A percentile compares a stretch with the other conserved stretches of the same genome.
Conservation (phyloP, 1,139 yeast genomes). For the Candida sojae region DNA sequence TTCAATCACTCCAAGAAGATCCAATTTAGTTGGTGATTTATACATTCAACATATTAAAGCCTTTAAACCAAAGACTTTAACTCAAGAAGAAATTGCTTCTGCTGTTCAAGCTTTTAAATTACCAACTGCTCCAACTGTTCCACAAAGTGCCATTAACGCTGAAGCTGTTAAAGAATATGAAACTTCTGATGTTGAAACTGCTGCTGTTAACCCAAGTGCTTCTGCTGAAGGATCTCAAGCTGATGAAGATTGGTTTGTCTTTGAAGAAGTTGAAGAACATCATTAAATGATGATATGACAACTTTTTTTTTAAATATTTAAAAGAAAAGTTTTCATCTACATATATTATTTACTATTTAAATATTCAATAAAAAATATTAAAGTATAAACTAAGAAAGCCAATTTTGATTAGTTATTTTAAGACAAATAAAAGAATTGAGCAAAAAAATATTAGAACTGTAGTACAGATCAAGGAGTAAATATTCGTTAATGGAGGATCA, state of each 20-base stretch:
- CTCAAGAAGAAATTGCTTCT: constrained; percentile 74
- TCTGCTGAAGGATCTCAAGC: constrained; percentile 44
- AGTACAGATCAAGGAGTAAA: too few species aligned
- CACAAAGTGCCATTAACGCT: constrained; percentile 72
- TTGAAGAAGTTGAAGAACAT: constrained; percentile 72
- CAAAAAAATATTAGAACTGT: too few species aligned
- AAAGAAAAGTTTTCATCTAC: neutral
- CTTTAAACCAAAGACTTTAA: constrained; percentile 79
- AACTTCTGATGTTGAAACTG: constrained; percentile 72
- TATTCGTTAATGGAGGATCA: too few species aligned
- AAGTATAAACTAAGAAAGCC: neutral
- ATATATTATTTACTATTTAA: neutral
- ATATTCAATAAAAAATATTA: neutral
- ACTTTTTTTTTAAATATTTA: neutral
- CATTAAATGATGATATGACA: constrained; percentile 8
- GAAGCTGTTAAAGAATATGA: constrained; percentile 79
- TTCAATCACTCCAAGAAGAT: constrained; percentile 47
- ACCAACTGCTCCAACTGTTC: constrained; percentile 73
- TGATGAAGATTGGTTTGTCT: constrained; percentile 82
- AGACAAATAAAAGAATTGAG: neutral
- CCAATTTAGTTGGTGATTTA: constrained; percentile 77
- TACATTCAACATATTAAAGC: constrained; percentile 85
- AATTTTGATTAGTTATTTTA: neutral
- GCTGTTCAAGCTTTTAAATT: constrained; percentile 80
- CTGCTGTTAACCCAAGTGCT: constrained; percentile 33